These are phyloP conservation scores for Poa annua DNA, from an alignment of 176 grass and related monocot species.

Conservation along the genomic window DNA sequence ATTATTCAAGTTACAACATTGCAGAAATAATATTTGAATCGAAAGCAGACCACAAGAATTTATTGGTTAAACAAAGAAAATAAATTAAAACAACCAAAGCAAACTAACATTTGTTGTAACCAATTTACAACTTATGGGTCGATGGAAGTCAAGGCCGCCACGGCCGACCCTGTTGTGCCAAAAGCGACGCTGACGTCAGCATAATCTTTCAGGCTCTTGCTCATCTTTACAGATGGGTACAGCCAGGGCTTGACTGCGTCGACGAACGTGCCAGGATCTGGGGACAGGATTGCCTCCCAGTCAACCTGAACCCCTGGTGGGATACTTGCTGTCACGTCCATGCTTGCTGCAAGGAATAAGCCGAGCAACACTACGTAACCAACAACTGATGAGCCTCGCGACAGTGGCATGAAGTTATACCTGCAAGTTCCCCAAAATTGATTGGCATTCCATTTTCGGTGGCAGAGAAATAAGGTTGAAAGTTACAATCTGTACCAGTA, in stretches of 20 bases:
- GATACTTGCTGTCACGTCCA: constrained; percentile 79
- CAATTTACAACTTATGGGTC: constrained; percentile 41
- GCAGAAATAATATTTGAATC: constrained; percentile 15
- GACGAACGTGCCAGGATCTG: constrained; percentile 57
- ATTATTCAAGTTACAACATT: constrained; percentile 37
- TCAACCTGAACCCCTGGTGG: constrained; percentile 80
- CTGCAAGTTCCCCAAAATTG: constrained; percentile 49
- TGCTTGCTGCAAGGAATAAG: constrained; percentile 85
- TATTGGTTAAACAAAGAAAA: constrained; percentile 31
- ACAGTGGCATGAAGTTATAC: constrained; percentile 99
- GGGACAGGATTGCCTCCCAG: constrained; percentile 91
- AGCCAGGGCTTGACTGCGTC: constrained; percentile 71
- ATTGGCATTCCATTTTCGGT: background rate
- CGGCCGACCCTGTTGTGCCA: constrained; percentile 73
- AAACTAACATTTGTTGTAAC: constrained; percentile 23
- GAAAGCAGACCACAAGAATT: background rate
- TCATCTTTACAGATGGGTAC: constrained; percentile 72
- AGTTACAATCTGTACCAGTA: constrained; percentile 70
- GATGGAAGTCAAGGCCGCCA: constrained; percentile 78
- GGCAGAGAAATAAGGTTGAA: background rate
- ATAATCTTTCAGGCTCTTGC: constrained; percentile 71
- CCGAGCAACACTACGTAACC: constrained; percentile 82
- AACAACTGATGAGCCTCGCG: constrained; percentile 83
- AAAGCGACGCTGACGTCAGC: constrained; percentile 68
- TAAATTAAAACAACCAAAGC: constrained; percentile 5